phyloP scores from a whole-genome alignment of 768 basidiomycete genomes.

The Hypholoma sublateritium region DNA sequence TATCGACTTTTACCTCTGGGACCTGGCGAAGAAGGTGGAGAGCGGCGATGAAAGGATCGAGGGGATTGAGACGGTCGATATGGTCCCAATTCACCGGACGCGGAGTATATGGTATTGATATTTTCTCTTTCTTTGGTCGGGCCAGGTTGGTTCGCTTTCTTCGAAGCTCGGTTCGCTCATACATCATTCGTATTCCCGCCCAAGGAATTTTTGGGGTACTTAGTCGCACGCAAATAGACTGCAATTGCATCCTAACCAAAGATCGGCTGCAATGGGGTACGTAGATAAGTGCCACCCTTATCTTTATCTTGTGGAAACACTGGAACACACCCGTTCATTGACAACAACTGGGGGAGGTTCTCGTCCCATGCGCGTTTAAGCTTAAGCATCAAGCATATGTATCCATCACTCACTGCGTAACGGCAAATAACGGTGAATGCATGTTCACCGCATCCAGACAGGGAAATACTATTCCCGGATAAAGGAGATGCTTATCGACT shows the following conservation, averaged over 20 bases:
- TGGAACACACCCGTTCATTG: no score
- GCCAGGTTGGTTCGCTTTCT: neutral
- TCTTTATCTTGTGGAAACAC: no score
- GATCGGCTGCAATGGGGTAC: neutral
- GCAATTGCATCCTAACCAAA: neutral
- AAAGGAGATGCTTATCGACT: neutral
- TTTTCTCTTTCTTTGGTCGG: neutral
- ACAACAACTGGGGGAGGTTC: no score
- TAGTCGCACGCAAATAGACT: neutral
- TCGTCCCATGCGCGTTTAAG: no score
- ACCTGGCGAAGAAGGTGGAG: conserved; percentile 78
- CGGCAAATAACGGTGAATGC: neutral
- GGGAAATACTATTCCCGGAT: conserved; percentile 15
- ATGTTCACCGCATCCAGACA: conserved; percentile 6
- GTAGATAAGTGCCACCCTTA: neutral
- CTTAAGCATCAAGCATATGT: no score
- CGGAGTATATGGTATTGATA: conserved; percentile 84
- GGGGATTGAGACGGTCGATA: conserved; percentile 52
- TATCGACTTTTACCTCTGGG: conserved; percentile 92
- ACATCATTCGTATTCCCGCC: neutral
- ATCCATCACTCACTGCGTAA: no score
- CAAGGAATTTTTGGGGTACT: neutral
- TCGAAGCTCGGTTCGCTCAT: neutral
- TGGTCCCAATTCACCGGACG: conserved; percentile 75
- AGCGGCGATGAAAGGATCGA: conserved; percentile 56